phyloP scores from a whole-genome alignment of 148 eudicot genomes.

The Chenopodium formosanum region DNA sequence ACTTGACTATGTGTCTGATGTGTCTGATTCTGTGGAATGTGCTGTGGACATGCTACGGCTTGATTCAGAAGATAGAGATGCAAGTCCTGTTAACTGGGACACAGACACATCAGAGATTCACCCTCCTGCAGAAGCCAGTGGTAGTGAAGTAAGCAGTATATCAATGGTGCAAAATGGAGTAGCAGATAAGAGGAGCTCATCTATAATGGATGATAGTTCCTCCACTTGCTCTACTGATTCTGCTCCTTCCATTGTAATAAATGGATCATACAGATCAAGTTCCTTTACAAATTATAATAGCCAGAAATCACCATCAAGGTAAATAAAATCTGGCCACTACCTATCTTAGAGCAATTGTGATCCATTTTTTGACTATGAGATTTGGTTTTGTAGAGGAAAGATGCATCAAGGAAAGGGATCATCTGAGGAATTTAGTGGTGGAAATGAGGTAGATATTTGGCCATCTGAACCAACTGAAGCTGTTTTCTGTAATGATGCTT shows the following conservation, averaged over 20 bases:
- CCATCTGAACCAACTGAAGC: conserved; percentile 40
- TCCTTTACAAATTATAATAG: conserved; percentile 40
- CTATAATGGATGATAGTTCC: conserved; percentile 73
- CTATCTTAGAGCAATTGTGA: not conserved
- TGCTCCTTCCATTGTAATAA: conserved; percentile 50
- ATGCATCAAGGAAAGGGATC: conserved; percentile 48
- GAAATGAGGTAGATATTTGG: conserved; percentile 39
- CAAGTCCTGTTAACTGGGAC: conserved; percentile 71
- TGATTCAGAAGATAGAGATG: conserved; percentile 76
- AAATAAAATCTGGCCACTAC: not conserved
- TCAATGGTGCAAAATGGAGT: conserved; percentile 67
- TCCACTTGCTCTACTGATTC: conserved; percentile 88
- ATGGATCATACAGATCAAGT: conserved; percentile 48
- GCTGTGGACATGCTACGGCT: conserved; percentile 48
- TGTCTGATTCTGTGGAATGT: conserved; percentile 69
- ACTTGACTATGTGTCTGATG: conserved; percentile 69
- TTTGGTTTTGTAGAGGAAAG: conserved; percentile 48
- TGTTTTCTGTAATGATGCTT: conserved; percentile 34
- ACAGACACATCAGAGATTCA: conserved; percentile 66
- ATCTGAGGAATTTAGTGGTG: conserved; percentile 40
- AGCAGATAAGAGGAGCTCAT: conserved; percentile 45
- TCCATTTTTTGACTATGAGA: conserved; percentile 1
- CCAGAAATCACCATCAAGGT: conserved; percentile 64
- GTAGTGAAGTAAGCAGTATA: conserved; percentile 43
- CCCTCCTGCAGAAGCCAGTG: conserved; percentile 51